These are phyloP conservation scores for Penicillium oxalicum DNA, from an alignment of 2,329 filamentous ascomycete genomes.

Conservation along the genomic window DNA sequence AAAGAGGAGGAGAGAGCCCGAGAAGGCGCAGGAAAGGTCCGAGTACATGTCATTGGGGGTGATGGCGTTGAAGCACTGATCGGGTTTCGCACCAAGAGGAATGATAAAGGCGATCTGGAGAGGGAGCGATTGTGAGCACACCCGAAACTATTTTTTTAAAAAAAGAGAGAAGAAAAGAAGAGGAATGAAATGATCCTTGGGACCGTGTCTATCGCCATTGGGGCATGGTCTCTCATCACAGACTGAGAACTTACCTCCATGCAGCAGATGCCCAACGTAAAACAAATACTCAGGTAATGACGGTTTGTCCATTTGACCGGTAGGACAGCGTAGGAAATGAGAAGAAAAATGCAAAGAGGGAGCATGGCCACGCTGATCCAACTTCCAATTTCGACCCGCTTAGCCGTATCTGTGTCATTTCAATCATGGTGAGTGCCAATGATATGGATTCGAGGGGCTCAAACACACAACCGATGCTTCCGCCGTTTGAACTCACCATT, in stretches of 20 bases:
- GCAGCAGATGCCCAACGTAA: slow-evolving; percentile 67
- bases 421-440: slow-evolving; percentile 6
- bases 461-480: no score
- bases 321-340: slow-evolving; percentile 72
- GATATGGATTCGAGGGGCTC: not conserved
- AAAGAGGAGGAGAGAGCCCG: slow-evolving; percentile 76
- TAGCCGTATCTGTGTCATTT: slow-evolving; percentile 41
- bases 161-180: no score
- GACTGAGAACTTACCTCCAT: slow-evolving; percentile 58
- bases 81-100: slow-evolving; percentile 68
- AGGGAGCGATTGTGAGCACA: no score
- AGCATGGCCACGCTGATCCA: slow-evolving; percentile 75
- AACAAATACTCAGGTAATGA: slow-evolving; percentile 86
- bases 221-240: no score
- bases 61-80: slow-evolving; percentile 82
- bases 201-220: no score
- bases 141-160: no score
- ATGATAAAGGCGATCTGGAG: slow-evolving; percentile 79
- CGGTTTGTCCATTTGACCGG: slow-evolving; percentile 84
- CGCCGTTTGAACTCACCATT: slow-evolving; percentile 38
- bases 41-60: slow-evolving; percentile 90
- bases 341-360: slow-evolving; percentile 65
- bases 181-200: no score
- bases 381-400: slow-evolving; percentile 62
- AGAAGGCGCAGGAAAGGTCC: slow-evolving; percentile 75